phyloP scores from a whole-genome alignment of 2,329 filamentous ascomycete species.

The Blumeriella jaapii region DNA sequence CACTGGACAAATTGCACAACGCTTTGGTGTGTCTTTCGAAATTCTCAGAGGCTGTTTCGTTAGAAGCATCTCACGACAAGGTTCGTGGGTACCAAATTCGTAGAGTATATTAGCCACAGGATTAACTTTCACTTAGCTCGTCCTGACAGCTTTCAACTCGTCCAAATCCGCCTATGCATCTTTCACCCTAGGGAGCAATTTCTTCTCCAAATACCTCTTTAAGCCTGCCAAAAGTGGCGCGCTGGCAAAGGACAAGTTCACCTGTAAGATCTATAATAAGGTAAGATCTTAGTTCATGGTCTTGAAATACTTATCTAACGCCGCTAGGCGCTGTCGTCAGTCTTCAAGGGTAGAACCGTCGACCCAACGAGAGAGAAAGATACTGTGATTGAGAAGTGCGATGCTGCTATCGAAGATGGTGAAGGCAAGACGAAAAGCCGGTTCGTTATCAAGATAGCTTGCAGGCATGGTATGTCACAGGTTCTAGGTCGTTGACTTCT shows the following conservation, averaged over 20 bases:
- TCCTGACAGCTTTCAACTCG: slow-evolving; percentile 65
- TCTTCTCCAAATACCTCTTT: slow-evolving; percentile 64
- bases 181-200: slow-evolving; percentile 53
- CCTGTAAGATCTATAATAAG: slow-evolving; percentile 63
- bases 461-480: slow-evolving; percentile 58
- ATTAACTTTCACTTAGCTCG: slow-evolving; percentile 38
- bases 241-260: slow-evolving; percentile 42
- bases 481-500: background rate
- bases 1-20: slow-evolving; percentile 59
- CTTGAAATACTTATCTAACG: slow-evolving; percentile 1
- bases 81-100: slow-evolving; percentile 11
- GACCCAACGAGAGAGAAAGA: slow-evolving; percentile 55
- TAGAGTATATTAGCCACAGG: background rate
- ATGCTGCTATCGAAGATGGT: slow-evolving; percentile 62
- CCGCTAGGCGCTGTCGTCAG: slow-evolving; percentile 51
- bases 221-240: slow-evolving; percentile 30
- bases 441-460: slow-evolving; percentile 62
- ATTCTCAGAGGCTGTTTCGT: slow-evolving; percentile 67
- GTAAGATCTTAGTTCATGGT: slow-evolving; percentile 30
- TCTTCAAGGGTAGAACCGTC: slow-evolving; percentile 57
- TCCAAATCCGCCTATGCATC: slow-evolving; percentile 72
- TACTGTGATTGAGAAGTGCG: slow-evolving; percentile 61
- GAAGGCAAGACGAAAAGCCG: slow-evolving; percentile 56
- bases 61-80: slow-evolving; percentile 38
- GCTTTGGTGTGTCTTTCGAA: slow-evolving; percentile 63